A percentile compares a stretch with the other conserved stretches of the same genome.
Evolutionary conservation across 257 asterid species (phyloP).

Genomic region (Plantago elongata): DNA sequence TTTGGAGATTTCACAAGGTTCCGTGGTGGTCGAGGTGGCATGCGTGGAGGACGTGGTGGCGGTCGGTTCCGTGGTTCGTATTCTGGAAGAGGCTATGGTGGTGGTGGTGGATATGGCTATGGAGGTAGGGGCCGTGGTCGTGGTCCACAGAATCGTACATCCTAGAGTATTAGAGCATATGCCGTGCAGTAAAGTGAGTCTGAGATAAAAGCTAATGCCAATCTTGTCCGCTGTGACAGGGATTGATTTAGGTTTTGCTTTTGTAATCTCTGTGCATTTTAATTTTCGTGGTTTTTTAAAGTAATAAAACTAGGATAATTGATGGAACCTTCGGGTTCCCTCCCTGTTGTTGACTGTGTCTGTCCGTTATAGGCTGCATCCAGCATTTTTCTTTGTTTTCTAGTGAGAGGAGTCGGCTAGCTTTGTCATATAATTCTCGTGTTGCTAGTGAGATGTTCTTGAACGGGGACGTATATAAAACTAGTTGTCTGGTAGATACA

Average conservation of each 20-base stretch:
- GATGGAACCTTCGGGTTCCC: conserved; percentile 17
- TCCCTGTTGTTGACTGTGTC: conserved; percentile 4
- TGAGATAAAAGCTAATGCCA: conserved; percentile 19
- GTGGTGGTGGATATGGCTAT: conserved; percentile 29
- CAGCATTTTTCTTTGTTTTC: conserved; percentile 2
- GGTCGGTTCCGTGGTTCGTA: conserved; percentile 72
- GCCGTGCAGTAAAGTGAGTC: conserved; percentile 16
- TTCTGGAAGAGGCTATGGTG: conserved; percentile 59
- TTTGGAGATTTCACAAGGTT: conserved; percentile 87
- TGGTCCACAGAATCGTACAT: conserved; percentile 37
- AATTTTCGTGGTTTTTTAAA: conserved; percentile 17
- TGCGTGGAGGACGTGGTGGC: conserved; percentile 50
- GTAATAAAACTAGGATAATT: conserved; percentile 28
- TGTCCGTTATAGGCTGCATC: conserved; percentile 18
- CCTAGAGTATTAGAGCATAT: conserved; percentile 27
- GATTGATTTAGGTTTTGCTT: conserved; percentile 27
- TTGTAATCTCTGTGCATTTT: conserved; percentile 43
- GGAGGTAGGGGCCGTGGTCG: conserved; percentile 63
- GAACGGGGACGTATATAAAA: background rate
- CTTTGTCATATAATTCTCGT: background rate
- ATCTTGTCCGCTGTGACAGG: conserved; percentile 24
- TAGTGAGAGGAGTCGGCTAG: conserved; percentile 1
- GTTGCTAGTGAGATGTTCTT: background rate
- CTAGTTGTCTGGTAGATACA: background rate
- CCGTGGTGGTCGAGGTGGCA: conserved; percentile 87